These are phyloP conservation scores for Platanthera zijinensis DNA, from an alignment of 106 monocot species.

Conservation along the genomic window DNA sequence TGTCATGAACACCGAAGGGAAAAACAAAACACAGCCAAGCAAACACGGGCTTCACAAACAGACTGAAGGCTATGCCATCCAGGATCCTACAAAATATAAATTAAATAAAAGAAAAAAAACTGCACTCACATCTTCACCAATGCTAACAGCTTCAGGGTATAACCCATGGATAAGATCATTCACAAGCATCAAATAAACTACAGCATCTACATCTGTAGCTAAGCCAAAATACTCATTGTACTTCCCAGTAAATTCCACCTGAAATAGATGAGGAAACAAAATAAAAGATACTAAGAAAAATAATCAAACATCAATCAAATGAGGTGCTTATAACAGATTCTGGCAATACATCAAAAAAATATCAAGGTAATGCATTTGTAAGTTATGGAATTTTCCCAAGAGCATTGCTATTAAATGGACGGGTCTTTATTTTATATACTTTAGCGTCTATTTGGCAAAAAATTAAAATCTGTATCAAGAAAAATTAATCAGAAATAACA, in stretches of 20 bases:
- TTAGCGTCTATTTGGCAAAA: not conserved
- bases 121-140: slow-evolving; percentile 97
- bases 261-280: slow-evolving; percentile 11
- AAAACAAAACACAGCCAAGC: not conserved
- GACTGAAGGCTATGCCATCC: not conserved
- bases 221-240: slow-evolving; percentile 96
- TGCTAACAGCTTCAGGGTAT: slow-evolving; percentile 71
- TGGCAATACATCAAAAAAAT: slow-evolving; percentile 1
- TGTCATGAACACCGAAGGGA: not conserved
- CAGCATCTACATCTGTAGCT: slow-evolving; percentile 90
- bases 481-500: not conserved
- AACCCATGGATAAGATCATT: slow-evolving; percentile 97
- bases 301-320: not conserved
- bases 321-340: not conserved
- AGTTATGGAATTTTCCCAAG: no score
- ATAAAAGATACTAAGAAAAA: not conserved
- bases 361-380: not conserved
- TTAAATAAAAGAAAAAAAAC: not conserved
- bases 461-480: not conserved
- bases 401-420: not conserved
- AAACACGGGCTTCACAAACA: not conserved
- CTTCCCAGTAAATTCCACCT: slow-evolving; percentile 85
- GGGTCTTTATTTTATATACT: not conserved
- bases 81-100: not conserved
- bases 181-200: slow-evolving; percentile 91